Evolutionary conservation across 2,329 filamentous ascomycete species (phyloP).

Genomic region (Dothiorella sarmentorum): DNA sequence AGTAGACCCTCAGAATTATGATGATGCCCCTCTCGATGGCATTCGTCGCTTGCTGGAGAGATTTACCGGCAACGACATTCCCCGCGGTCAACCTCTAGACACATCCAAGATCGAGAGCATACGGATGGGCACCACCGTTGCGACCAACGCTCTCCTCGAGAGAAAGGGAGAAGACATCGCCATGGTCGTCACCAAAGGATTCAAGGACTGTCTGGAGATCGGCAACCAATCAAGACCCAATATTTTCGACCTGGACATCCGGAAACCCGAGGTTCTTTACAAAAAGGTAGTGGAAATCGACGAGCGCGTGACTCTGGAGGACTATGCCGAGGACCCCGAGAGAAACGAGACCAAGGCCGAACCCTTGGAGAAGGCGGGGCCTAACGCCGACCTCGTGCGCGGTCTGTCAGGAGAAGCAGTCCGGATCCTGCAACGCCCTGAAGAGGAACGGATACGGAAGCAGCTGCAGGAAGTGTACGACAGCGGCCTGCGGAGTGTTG

Average conservation of each 20-base stretch:
- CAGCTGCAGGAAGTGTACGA: slow-evolving; percentile 67
- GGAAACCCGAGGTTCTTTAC: slow-evolving; percentile 83
- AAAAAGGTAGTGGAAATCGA: slow-evolving; percentile 83
- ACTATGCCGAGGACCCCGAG: slow-evolving; percentile 83
- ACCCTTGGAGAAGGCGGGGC: slow-evolving; percentile 45
- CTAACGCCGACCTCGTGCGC: slow-evolving; percentile 58
- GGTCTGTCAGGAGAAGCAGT: slow-evolving; percentile 74
- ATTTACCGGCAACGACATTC: slow-evolving; percentile 72
- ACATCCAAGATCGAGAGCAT: slow-evolving; percentile 84
- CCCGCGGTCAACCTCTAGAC: slow-evolving; percentile 74
- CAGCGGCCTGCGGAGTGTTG: slow-evolving; percentile 72
- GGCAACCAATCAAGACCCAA: slow-evolving; percentile 86
- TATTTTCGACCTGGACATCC: slow-evolving; percentile 87
- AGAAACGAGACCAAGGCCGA: slow-evolving; percentile 56
- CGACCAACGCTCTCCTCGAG: slow-evolving; percentile 87
- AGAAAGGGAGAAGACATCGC: slow-evolving; percentile 87
- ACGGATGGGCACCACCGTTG: slow-evolving; percentile 93
- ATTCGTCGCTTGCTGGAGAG: slow-evolving; percentile 81
- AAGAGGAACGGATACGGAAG: slow-evolving; percentile 53
- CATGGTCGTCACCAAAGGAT: slow-evolving; percentile 81
- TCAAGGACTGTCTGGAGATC: slow-evolving; percentile 82
- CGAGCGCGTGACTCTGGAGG: slow-evolving; percentile 85
- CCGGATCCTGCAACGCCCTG: slow-evolving; percentile 62
- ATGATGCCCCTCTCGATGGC: slow-evolving; percentile 85
- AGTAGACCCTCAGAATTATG: slow-evolving; percentile 85